Evolutionary conservation across 2,329 filamentous ascomycete genomes (phyloP).

Genomic region (Cladosporium sp.): DNA sequence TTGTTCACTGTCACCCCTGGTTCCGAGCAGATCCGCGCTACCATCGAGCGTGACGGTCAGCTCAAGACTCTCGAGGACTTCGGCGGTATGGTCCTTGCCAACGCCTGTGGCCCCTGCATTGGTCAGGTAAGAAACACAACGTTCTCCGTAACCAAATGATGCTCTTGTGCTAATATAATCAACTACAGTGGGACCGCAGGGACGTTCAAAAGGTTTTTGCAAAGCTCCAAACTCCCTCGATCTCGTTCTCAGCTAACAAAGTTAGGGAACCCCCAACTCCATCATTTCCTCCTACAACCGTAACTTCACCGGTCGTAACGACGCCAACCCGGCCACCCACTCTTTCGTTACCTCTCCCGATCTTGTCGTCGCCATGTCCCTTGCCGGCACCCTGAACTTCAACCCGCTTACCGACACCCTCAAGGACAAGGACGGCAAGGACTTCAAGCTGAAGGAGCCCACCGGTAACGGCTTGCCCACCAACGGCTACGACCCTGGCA

Average conservation of each 20-base stretch:
- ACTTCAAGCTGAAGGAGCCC: conserved; percentile 82
- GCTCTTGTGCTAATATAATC: background rate
- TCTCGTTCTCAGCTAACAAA: too few relatives aligned
- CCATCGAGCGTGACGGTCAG: conserved; percentile 59
- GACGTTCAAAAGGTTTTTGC: conserved; percentile 98
- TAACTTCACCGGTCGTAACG: conserved; percentile 98
- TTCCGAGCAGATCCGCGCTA: conserved; percentile 94
- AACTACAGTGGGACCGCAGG: conserved; percentile 1
- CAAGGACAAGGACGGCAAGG: conserved; percentile 93
- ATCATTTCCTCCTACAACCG: conserved; percentile 99
- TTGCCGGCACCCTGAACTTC: conserved; percentile 83
- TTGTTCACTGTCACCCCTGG: conserved; percentile 94
- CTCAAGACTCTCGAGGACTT: conserved; percentile 95
- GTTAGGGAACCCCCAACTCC: conserved; percentile 85
- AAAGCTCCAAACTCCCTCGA: too few relatives aligned
- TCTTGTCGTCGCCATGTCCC: conserved; percentile 78
- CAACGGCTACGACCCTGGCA: conserved; percentile 82
- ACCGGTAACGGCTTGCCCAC: conserved; percentile 75
- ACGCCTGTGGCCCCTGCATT: conserved; percentile 87
- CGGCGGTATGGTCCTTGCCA: conserved; percentile 89
- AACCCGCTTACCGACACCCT: conserved; percentile 91
- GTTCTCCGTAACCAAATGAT: background rate
- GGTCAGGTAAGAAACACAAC: conserved; percentile 39
- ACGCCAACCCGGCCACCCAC: conserved; percentile 91
- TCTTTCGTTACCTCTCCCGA: conserved; percentile 91